Evolutionary conservation across 2,329 filamentous ascomycete genomes (phyloP).

Genomic region (Sporothrix globosa): DNA sequence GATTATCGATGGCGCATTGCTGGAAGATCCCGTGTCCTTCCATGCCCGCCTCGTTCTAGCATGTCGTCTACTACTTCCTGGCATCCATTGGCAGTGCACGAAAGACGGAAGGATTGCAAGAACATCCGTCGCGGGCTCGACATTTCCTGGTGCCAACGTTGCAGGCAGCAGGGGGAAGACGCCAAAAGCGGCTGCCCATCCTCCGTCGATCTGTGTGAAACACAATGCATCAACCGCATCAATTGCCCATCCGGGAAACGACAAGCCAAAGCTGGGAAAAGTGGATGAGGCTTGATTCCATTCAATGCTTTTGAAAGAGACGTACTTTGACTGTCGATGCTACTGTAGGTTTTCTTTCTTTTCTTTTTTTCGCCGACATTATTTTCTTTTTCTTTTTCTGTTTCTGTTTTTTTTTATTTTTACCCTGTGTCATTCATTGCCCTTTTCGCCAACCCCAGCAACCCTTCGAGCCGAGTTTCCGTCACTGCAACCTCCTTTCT

Average conservation of each 20-base stretch:
- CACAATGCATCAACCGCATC: constrained; percentile 24
- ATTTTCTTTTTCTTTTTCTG: neutral
- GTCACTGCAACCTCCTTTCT: neutral
- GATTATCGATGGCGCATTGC: neutral
- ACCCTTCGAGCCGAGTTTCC: neutral
- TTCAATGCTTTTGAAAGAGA: neutral
- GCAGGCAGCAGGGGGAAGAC: neutral
- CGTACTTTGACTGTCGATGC: neutral
- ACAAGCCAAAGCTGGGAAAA: neutral
- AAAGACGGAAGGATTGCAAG: neutral
- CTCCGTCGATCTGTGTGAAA: constrained; percentile 35
- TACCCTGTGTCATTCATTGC: neutral
- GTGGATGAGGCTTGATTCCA: neutral
- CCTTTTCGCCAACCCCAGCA: neutral
- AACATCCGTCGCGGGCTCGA: neutral
- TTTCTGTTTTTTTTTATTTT: neutral
- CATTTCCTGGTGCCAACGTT: constrained; percentile 2
- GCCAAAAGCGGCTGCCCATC: constrained; percentile 24
- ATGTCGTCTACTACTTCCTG: too few species aligned
- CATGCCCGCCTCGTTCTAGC: neutral
- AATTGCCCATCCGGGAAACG: neutral
- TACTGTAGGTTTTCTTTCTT: neutral
- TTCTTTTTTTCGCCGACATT: neutral
- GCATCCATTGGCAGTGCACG: neutral
- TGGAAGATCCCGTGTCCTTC: neutral